These are phyloP conservation scores for Pseudogymnoascus sp. DNA, from an alignment of 2,329 filamentous ascomycete genomes.

Conservation along the genomic window DNA sequence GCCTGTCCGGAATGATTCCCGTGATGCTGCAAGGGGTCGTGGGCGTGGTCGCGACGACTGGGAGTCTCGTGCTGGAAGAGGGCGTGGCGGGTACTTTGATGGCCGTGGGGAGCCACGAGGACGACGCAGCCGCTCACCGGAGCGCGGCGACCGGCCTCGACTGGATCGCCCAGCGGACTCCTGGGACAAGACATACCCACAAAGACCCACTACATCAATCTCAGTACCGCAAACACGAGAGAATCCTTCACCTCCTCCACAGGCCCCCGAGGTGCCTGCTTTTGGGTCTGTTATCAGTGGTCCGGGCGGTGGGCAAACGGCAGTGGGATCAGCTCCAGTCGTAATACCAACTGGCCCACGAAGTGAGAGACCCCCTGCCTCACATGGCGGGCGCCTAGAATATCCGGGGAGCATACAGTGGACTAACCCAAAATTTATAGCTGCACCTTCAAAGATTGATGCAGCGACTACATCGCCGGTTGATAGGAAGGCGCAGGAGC, in stretches of 20 bases:
- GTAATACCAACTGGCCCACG: slow-evolving; percentile 6
- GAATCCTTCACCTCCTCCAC: slow-evolving; percentile 42
- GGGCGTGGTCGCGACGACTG: slow-evolving; percentile 46
- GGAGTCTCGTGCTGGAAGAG: slow-evolving; percentile 39
- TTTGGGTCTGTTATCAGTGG: slow-evolving; percentile 35
- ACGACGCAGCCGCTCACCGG: slow-evolving; percentile 26
- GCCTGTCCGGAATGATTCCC: slow-evolving; percentile 54
- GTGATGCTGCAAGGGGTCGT: slow-evolving; percentile 45
- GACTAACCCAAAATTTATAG: slow-evolving; percentile 6
- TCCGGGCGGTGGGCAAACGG: background rate
- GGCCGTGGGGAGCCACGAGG: slow-evolving; percentile 38
- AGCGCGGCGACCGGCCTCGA: slow-evolving; percentile 12
- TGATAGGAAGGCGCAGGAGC: slow-evolving; percentile 5
- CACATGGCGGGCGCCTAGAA: slow-evolving; percentile 6
- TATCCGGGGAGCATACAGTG: slow-evolving; percentile 5
- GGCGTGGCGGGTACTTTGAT: slow-evolving; percentile 46
- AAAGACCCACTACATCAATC: background rate
- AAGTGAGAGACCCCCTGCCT: slow-evolving; percentile 10
- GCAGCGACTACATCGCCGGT: background rate
- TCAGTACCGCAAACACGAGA: slow-evolving; percentile 19
- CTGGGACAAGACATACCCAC: slow-evolving; percentile 11
- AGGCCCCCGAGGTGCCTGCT: slow-evolving; percentile 45
- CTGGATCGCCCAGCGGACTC: background rate
- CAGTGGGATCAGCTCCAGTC: slow-evolving; percentile 4
- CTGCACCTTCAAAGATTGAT: background rate